A percentile compares a stretch with the other conserved stretches of the same genome.
phyloP scores from a whole-genome alignment of 331 rosid genomes.

The Rosa hybrid region DNA sequence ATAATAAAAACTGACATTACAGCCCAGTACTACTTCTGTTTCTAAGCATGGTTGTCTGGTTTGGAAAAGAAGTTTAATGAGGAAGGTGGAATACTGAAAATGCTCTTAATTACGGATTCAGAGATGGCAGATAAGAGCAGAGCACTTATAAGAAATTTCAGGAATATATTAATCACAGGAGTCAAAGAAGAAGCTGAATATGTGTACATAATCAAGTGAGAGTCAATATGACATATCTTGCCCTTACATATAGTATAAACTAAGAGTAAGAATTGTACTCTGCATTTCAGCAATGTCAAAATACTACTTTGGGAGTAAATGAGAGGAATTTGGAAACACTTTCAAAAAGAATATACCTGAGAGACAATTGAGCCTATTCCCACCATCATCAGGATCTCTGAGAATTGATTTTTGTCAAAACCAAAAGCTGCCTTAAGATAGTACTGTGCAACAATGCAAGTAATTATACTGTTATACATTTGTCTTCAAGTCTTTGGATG shows the following conservation, averaged over 20 bases:
- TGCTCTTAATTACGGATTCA: no score
- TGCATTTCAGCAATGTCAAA: background rate
- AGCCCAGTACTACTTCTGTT: background rate
- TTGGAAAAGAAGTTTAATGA: no score
- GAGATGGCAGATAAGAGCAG: background rate
- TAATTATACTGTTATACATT: background rate
- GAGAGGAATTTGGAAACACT: background rate
- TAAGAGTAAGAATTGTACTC: background rate
- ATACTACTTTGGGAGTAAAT: background rate
- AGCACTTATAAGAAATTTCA: no score
- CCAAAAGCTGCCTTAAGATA: conserved; percentile 78
- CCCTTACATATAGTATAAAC: background rate
- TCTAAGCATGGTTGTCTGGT: background rate
- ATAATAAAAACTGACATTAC: background rate
- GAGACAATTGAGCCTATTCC: conserved; percentile 77
- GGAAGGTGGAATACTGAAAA: background rate
- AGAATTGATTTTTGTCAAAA: conserved; percentile 71
- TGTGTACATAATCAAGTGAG: no score
- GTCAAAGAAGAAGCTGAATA: background rate
- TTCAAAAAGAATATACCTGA: conserved; percentile 48
- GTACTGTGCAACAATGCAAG: conserved; percentile 49
- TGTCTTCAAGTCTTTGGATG: conserved; percentile 14
- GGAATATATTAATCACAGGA: background rate
- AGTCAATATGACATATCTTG: background rate
- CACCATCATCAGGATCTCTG: conserved; percentile 68